Evolutionary conservation across 306 rosid genomes (phyloP).

Genomic region (Rosa multiflora): DNA sequence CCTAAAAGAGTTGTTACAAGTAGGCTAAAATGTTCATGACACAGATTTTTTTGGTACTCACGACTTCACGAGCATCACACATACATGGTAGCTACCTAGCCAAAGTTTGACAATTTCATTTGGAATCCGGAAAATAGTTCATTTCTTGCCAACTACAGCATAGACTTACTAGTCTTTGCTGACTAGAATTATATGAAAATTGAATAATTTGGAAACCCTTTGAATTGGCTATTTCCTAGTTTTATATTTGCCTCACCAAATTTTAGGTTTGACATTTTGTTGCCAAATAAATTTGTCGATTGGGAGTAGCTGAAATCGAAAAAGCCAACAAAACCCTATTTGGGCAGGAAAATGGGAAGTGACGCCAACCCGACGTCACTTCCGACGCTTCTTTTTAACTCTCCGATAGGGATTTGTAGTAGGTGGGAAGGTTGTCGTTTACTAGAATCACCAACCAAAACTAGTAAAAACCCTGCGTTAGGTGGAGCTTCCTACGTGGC

Average conservation of each 20-base stretch:
- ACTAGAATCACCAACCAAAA: background rate
- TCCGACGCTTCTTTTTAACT: background rate
- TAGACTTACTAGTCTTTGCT: background rate
- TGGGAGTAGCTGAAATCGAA: background rate
- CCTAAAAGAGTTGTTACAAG: background rate
- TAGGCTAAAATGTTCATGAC: background rate
- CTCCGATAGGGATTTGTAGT: slow-evolving; percentile 6
- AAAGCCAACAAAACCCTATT: background rate
- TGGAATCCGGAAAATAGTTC: background rate
- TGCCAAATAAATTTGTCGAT: background rate
- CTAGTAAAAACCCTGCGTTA: slow-evolving; percentile 5
- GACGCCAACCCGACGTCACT: background rate
- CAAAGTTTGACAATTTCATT: background rate
- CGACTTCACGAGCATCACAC: background rate
- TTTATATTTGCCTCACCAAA: background rate
- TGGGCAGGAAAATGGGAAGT: background rate
- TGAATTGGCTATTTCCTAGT: background rate
- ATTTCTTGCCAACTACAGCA: background rate
- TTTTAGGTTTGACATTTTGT: slow-evolving; percentile 10
- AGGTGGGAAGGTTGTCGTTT: slow-evolving; percentile 23
- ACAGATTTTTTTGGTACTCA: background rate
- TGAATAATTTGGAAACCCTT: background rate
- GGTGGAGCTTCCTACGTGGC: slow-evolving; percentile 32
- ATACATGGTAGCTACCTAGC: background rate
- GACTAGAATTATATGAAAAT: background rate